phyloP scores from a whole-genome alignment of 345 rosid species.

The Physaria fendleri region DNA sequence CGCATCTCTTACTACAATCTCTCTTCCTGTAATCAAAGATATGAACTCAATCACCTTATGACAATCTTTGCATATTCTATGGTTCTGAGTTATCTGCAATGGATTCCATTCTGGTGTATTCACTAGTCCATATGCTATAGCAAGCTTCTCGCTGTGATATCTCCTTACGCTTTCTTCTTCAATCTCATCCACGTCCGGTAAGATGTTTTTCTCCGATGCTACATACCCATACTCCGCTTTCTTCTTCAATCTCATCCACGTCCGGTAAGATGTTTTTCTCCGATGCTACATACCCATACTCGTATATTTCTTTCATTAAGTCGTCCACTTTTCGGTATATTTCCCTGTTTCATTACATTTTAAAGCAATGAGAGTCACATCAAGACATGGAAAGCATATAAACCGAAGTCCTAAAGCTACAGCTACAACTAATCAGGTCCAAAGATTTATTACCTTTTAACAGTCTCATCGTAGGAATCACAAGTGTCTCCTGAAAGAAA shows the following conservation, averaged over 20 bases:
- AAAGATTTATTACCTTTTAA: constrained; percentile 27
- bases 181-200: constrained; percentile 70
- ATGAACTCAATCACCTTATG: constrained; percentile 67
- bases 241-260: constrained; percentile 65
- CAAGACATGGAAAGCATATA: background rate
- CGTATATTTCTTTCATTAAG: constrained; percentile 52
- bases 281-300: constrained; percentile 42
- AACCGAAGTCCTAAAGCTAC: too few species aligned
- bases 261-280: constrained; percentile 59
- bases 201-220: constrained; percentile 38
- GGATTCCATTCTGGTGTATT: constrained; percentile 46
- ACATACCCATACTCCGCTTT: constrained; percentile 50
- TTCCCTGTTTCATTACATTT: constrained; percentile 30
- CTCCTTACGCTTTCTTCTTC: constrained; percentile 31
- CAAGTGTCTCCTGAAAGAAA: constrained; percentile 60
- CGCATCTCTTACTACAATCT: constrained; percentile 69
- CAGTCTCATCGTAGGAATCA: constrained; percentile 34
- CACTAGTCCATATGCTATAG: constrained; percentile 71
- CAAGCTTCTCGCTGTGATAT: constrained; percentile 81
- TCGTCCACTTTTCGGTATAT: constrained; percentile 58
- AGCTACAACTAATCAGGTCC: too few species aligned
- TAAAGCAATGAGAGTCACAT: background rate
- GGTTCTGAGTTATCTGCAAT: constrained; percentile 75
- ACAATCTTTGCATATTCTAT: constrained; percentile 71
- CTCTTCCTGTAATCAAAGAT: constrained; percentile 44